phyloP scores from a whole-genome alignment of 169 alveolate species.

The Cryptosporidium viatorum region DNA sequence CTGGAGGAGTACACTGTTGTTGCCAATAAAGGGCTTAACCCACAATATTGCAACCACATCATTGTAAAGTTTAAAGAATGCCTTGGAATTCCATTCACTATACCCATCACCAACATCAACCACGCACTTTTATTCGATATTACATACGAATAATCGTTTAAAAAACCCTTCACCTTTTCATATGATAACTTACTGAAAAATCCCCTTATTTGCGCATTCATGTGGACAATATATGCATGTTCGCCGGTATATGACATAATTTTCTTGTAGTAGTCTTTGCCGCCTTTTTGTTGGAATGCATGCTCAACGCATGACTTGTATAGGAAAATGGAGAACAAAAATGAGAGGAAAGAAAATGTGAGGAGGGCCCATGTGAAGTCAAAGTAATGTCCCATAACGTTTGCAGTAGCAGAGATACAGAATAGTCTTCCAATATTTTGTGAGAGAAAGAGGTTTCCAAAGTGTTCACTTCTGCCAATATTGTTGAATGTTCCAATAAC shows the following conservation, averaged over 20 bases:
- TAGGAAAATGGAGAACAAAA: slow-evolving; percentile 36
- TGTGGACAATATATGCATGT: background rate
- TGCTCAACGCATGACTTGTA: slow-evolving; percentile 19
- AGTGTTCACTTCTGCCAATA: slow-evolving; percentile 55
- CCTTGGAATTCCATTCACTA: slow-evolving; percentile 80
- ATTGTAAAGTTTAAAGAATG: slow-evolving; percentile 80
- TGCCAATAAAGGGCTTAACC: slow-evolving; percentile 78
- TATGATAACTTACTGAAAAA: background rate
- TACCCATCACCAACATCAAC: slow-evolving; percentile 80
- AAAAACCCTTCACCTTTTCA: background rate
- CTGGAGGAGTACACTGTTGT: slow-evolving; percentile 78
- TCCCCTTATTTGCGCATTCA: background rate
- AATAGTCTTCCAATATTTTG: slow-evolving; percentile 70
- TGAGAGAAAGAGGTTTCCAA: slow-evolving; percentile 59
- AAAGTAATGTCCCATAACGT: slow-evolving; percentile 50
- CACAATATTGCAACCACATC: slow-evolving; percentile 81
- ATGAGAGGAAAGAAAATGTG: slow-evolving; percentile 32
- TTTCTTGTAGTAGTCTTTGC: background rate
- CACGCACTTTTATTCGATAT: slow-evolving; percentile 79
- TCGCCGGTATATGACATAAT: slow-evolving; percentile 1
- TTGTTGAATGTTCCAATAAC: slow-evolving; percentile 55
- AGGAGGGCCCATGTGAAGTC: slow-evolving; percentile 31
- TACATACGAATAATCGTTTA: slow-evolving; percentile 74
- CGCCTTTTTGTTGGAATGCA: slow-evolving; percentile 26
- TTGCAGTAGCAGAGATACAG: slow-evolving; percentile 64